These are phyloP conservation scores for Pestalotiopsis sp. DNA, from an alignment of 2,329 filamentous ascomycete genomes.

Conservation along the genomic window DNA sequence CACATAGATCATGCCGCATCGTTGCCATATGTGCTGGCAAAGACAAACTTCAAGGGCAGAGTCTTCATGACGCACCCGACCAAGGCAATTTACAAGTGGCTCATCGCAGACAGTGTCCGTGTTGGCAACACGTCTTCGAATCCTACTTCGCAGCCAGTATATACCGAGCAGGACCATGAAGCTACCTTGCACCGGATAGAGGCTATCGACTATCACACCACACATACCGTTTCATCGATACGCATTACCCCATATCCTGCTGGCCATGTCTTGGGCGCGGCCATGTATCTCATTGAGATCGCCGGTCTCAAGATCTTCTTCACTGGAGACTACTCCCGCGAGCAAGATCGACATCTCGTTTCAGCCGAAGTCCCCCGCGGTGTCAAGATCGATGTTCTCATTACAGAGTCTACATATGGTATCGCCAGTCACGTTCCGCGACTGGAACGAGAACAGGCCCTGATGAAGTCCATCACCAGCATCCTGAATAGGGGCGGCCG, in stretches of 20 bases:
- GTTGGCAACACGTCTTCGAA: constrained; percentile 75
- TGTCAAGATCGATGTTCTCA: constrained; percentile 92
- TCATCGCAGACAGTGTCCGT: constrained; percentile 94
- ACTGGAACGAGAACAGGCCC: constrained; percentile 84
- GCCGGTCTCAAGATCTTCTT: constrained; percentile 96
- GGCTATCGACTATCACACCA: constrained; percentile 97
- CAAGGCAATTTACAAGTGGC: constrained; percentile 99
- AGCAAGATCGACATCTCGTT: constrained; percentile 93
- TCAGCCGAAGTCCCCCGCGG: constrained; percentile 88
- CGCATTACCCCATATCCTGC: constrained; percentile 96
- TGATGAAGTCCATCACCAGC: constrained; percentile 94
- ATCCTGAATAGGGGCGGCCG: constrained; percentile 90
- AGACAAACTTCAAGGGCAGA: constrained; percentile 94
- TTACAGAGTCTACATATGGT: constrained; percentile 96
- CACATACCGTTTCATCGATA: constrained; percentile 94
- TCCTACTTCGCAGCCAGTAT: constrained; percentile 73
- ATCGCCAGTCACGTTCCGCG: constrained; percentile 92
- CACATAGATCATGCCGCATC: constrained; percentile 98
- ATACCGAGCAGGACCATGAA: constrained; percentile 93
- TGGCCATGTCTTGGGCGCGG: constrained; percentile 95
- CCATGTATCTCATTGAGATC: constrained; percentile 98
- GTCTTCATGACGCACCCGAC: constrained; percentile 99
- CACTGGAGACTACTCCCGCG: constrained; percentile 95
- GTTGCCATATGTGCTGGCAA: constrained; percentile 94
- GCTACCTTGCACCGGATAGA: constrained; percentile 94